A percentile compares a stretch with the other conserved stretches of the same genome.
Evolutionary conservation across 2,329 filamentous ascomycete genomes (phyloP).

Genomic region (Aureobasidium melanogenum): DNA sequence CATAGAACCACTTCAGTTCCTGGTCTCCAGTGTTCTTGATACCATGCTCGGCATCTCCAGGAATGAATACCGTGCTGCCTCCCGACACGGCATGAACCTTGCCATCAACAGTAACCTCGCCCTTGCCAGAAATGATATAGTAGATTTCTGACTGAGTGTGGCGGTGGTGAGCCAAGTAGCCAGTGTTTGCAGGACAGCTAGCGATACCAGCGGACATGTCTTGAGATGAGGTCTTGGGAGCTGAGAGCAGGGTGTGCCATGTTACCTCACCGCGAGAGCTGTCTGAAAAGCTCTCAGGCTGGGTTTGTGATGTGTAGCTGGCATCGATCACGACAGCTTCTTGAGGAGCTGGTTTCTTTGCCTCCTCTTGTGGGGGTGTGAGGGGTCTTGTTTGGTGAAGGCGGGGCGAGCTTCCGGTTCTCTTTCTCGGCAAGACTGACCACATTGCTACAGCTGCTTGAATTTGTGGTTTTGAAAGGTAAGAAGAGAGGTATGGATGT

Average conservation of each 20-base stretch:
- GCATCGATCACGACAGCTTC: neutral
- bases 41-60: slow-evolving; percentile 36
- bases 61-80: slow-evolving; percentile 34
- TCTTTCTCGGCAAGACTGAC: slow-evolving; percentile 1
- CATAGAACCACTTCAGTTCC: slow-evolving; percentile 13
- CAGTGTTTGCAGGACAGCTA: slow-evolving; percentile 24
- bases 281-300: neutral
- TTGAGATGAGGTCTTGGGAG: slow-evolving; percentile 23
- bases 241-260: slow-evolving; percentile 35
- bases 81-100: slow-evolving; percentile 23
- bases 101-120: slow-evolving; percentile 32
- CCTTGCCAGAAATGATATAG: slow-evolving; percentile 31
- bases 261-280: slow-evolving; percentile 19
- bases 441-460: neutral
- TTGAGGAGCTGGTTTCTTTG: neutral
- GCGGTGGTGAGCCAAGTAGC: slow-evolving; percentile 30
- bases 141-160: slow-evolving; percentile 38
- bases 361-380: neutral
- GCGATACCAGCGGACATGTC: slow-evolving; percentile 30
- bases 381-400: neutral
- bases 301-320: neutral
- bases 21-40: slow-evolving; percentile 17
- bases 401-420: neutral
- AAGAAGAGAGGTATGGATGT: neutral
- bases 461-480: neutral